Base-by-base conservation (phyloP, 208 protist genomes). In the Balamuthia mandrillaris region DNA sequence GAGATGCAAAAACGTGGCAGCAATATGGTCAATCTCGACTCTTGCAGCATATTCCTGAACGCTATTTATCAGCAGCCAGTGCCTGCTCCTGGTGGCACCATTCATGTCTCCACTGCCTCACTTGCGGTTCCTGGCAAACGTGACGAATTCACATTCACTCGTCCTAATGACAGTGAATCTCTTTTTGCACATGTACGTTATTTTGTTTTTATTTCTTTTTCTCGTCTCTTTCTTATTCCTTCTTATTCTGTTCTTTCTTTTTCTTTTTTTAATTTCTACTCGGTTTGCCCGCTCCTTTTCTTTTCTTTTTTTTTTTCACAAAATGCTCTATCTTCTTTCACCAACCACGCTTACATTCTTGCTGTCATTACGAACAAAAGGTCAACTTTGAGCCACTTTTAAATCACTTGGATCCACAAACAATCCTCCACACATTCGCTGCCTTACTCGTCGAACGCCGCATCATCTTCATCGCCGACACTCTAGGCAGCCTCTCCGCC, bases 381-480 rank as follows among this genome's bases (percentile, higher is more conserved):
- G 72, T 81, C 51, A 61, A 81, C 31, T 81, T 81, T 33, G 45
- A 61, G 21, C 51, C 72, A 35, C 51, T 81, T 5, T 31, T 81
- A 21, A 21, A 41, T 31, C 16, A 61, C 7, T 49, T 81, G 18
- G 44, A 58, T 2, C 7, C 72, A 6, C 21, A 44, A 16, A 81
- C 54, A 42, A 18, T 81, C 5, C 7, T 81, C 33, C 39, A n/a
- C 14, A 27, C 41, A 21, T 81, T 81, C n/a, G 24, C 72, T 4
- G 54, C 72, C 5, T 49, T 81, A 31, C 72, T 81, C 3, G 51
- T 81, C 2, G 72, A 81, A 31, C 72, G 72, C 1, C 24, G 72
- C 24, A 21, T 81, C 27, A 60, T 81, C 44, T 81, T 81, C 51
- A 81, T 81, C 24, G 24, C 72, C 29, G 47, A 54, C 1, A 18